These are phyloP conservation scores for Ophiocordyceps camponoti-rufipedis DNA, from an alignment of 2,329 filamentous ascomycete species.

Conservation along the genomic window DNA sequence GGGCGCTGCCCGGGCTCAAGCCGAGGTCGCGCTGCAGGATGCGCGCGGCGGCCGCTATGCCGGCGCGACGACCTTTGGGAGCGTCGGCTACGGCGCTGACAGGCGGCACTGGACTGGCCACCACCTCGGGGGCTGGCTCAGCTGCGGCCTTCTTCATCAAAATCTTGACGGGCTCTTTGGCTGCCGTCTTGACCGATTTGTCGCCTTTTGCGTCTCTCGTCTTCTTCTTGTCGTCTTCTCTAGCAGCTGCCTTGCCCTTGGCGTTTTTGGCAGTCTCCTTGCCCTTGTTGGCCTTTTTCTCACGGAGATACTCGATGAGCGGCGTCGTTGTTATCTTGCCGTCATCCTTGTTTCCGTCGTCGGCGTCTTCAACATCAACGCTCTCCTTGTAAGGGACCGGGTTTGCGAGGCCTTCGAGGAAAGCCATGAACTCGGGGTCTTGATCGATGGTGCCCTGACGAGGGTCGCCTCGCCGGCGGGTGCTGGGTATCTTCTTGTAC, in stretches of 20 bases:
- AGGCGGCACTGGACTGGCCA: constrained; percentile 16
- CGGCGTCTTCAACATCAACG: constrained; percentile 21
- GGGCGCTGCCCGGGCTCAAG: constrained; percentile 42
- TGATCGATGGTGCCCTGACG: constrained; percentile 92
- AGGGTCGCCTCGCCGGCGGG: constrained; percentile 58
- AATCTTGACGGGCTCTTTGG: constrained; percentile 43
- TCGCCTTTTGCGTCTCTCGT: constrained; percentile 40
- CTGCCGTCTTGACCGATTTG: constrained; percentile 26
- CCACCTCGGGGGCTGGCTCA: constrained; percentile 27
- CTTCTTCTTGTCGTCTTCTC: constrained; percentile 44
- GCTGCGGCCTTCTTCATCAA: constrained; percentile 38
- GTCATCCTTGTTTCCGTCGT: constrained; percentile 27
- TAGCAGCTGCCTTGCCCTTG: constrained; percentile 25
- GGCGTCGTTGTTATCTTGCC: constrained; percentile 64
- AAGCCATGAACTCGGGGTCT: constrained; percentile 87
- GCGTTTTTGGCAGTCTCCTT: constrained; percentile 32
- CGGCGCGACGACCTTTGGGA: constrained; percentile 37
- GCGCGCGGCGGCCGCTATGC: constrained; percentile 44
- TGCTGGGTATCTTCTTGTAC: constrained; percentile 65
- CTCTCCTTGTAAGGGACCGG: constrained; percentile 27
- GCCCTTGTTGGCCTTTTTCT: constrained; percentile 68
- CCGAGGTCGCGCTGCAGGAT: constrained; percentile 49
- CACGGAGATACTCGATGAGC: constrained; percentile 72
- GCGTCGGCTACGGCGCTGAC: constrained; percentile 16
- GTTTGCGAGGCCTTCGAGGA: constrained; percentile 74